Evolutionary conservation across 1,139 yeast species (phyloP).

Genomic region (Protomyces pachydermus): DNA sequence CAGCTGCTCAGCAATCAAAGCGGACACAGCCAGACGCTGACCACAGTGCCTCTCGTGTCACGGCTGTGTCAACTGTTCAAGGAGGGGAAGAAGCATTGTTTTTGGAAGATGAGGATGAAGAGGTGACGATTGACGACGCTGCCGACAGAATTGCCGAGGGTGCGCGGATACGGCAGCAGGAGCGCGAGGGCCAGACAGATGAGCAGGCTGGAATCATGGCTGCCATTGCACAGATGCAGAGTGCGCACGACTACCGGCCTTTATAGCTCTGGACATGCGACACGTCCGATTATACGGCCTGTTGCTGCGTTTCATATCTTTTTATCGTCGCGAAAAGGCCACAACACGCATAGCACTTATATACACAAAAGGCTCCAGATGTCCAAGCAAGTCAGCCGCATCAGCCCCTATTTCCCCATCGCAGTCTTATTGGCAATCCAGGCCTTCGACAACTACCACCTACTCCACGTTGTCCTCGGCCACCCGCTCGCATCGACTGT

Average conservation of each 20-base stretch:
- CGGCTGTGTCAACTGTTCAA: background rate
- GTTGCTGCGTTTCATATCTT: background rate
- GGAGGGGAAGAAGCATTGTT: background rate
- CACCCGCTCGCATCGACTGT: background rate
- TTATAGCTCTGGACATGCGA: background rate
- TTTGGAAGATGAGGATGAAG: background rate
- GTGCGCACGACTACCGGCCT: background rate
- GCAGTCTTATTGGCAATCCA: conserved; percentile 6
- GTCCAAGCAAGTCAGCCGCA: conserved; percentile 13
- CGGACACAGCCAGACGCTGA: conserved; percentile 14
- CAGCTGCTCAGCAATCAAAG: background rate
- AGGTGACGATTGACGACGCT: background rate
- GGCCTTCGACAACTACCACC: conserved; percentile 7
- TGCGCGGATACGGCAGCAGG: background rate
- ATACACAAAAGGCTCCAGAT: background rate
- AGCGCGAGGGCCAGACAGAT: background rate
- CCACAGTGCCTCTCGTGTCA: conserved; percentile 2
- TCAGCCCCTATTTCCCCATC: conserved; percentile 16
- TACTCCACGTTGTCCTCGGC: conserved; percentile 7
- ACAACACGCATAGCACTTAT: background rate
- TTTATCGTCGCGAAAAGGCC: background rate
- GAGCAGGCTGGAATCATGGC: background rate
- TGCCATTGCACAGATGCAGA: background rate
- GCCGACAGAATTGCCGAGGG: background rate
- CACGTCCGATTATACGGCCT: too few species aligned